These are phyloP conservation scores for Pseudocercospora ulei DNA, from an alignment of 2,329 filamentous ascomycete species.

Conservation along the genomic window DNA sequence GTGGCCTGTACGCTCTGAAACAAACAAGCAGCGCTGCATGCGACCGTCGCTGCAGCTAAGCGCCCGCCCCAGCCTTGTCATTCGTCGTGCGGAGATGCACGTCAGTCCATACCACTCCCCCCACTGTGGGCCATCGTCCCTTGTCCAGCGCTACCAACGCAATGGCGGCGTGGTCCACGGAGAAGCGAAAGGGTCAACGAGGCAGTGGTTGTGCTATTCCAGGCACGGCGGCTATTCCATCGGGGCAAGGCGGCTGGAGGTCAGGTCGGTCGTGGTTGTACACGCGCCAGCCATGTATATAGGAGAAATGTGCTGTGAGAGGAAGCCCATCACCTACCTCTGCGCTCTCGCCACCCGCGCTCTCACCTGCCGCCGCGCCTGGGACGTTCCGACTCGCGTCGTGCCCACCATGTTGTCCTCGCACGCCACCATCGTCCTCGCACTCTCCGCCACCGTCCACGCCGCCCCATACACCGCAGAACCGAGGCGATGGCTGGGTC, in stretches of 20 bases:
- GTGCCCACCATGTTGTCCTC: conserved; percentile 27
- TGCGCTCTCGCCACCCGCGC: too few species aligned
- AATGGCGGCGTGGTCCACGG: background rate
- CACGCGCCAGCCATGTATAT: conserved; percentile 29
- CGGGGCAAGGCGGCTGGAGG: conserved; percentile 13
- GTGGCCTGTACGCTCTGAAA: conserved; percentile 17
- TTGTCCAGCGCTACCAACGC: background rate
- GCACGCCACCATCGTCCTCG: conserved; percentile 21
- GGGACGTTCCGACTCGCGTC: too few species aligned
- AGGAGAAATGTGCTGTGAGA: conserved; percentile 18
- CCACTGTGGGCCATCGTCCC: background rate
- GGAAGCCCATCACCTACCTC: conserved; percentile 1
- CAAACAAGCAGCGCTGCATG: conserved; percentile 15
- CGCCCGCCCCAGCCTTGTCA: conserved; percentile 16
- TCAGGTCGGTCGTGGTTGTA: conserved; percentile 20
- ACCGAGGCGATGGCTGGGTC: conserved; percentile 21
- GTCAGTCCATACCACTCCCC: conserved; percentile 4
- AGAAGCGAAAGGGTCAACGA: background rate
- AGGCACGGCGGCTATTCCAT: conserved; percentile 19
- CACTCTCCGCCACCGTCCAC: conserved; percentile 16
- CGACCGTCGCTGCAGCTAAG: conserved; percentile 14
- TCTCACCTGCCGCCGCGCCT: conserved; percentile 1
- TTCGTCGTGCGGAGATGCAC: conserved; percentile 13
- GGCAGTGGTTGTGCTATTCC: conserved; percentile 16
- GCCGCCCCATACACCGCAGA: conserved; percentile 20